These are phyloP conservation scores for Colletotrichum liriopes DNA, from an alignment of 2,329 filamentous ascomycete genomes.

Conservation along the genomic window DNA sequence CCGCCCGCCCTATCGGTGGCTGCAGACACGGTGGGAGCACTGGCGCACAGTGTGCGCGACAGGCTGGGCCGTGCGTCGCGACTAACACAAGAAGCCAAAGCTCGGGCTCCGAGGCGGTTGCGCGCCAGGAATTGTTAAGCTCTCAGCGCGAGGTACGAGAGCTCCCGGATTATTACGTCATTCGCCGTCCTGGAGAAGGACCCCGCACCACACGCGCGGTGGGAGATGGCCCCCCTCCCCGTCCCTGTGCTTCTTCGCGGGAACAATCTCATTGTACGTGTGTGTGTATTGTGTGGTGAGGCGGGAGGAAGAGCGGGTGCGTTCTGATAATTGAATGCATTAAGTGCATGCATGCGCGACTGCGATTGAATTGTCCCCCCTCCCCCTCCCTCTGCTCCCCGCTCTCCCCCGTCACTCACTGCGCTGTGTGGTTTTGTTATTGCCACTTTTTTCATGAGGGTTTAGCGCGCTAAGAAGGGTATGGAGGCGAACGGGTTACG, in stretches of 20 bases:
- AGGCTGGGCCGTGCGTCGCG: background rate
- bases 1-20: background rate
- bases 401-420: background rate
- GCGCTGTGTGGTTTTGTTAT: background rate
- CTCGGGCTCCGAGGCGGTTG: background rate
- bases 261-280: background rate
- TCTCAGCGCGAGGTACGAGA: background rate
- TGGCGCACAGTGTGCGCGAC: conserved; percentile 13
- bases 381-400: background rate
- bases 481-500: conserved; percentile 34
- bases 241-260: background rate
- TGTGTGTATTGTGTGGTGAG: background rate
- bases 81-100: background rate
- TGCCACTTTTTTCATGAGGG: background rate
- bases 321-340: background rate
- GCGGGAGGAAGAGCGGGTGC: background rate
- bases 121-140: conserved; percentile 17
- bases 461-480: conserved; percentile 8
- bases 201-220: conserved; percentile 28
- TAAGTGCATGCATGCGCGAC: background rate
- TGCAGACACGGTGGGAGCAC: background rate
- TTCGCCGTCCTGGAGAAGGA: background rate
- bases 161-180: conserved; percentile 35
- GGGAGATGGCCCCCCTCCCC: conserved; percentile 5
- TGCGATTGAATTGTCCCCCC: background rate